A percentile compares a stretch with the other conserved stretches of the same genome.
These are phyloP conservation scores for Candida fluviatilis DNA, from an alignment of 805 yeast species.

Conservation along the genomic window DNA sequence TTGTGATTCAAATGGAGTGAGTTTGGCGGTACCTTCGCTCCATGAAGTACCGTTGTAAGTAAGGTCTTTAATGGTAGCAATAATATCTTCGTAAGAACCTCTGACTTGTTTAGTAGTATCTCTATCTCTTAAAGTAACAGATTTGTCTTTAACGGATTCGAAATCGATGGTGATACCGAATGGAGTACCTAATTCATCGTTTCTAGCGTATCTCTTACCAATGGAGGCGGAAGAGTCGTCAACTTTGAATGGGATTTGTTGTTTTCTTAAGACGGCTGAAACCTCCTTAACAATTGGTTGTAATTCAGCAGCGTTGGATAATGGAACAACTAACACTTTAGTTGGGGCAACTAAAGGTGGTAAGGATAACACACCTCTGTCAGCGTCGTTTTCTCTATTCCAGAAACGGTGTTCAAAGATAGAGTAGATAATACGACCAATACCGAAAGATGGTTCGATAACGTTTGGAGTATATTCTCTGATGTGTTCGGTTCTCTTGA, in stretches of 20 bases:
- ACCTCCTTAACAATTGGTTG: constrained; percentile 70
- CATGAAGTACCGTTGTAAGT: constrained; percentile 74
- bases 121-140: constrained; percentile 95
- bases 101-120: constrained; percentile 96
- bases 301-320: constrained; percentile 78
- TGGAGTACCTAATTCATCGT: constrained; percentile 98
- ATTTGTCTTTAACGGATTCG: constrained; percentile 80
- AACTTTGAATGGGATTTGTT: constrained; percentile 88
- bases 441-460: constrained; percentile 98
- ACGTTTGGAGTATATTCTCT: constrained; percentile 97
- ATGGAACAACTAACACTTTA: constrained; percentile 91
- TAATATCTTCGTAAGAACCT: constrained; percentile 72
- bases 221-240: constrained; percentile 97
- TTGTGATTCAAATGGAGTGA: constrained; percentile 72
- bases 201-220: constrained; percentile 97
- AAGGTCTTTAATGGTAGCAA: constrained; percentile 68
- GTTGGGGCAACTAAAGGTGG: constrained; percentile 97
- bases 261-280: constrained; percentile 65
- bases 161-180: constrained; percentile 97
- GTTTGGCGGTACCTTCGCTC: constrained; percentile 76
- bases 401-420: constrained; percentile 93
- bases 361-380: constrained; percentile 82
- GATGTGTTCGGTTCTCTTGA: constrained; percentile 78
- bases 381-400: constrained; percentile 86
- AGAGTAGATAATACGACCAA: constrained; percentile 93